Base-by-base conservation (phyloP, 2,329 filamentous ascomycete species). In the Talaromyces sp. region DNA sequence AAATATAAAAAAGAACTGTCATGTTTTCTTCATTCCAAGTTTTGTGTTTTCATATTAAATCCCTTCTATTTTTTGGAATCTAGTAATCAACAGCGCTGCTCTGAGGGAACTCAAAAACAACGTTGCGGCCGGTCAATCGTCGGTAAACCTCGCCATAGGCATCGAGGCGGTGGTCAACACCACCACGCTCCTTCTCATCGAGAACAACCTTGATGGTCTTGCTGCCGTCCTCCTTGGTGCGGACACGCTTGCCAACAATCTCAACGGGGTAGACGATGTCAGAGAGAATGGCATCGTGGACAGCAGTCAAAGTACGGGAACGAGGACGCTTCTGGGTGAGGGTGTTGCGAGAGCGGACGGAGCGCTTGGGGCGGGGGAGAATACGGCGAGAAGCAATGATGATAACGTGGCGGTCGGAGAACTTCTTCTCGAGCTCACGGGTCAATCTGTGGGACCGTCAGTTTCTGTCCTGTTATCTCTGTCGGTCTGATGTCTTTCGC, bases 351-450 rank as follows among this genome's bases (percentile, higher is more conserved):
- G 90, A 92, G 86, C 93, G 93, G 87, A 90, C 92, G 82, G 93
- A 97, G 82, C 94, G 93, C 92, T 97, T 97, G 82, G 95, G 95
- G 83, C 93, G 93, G 82, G 95, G 94, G 70, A 99, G 88, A 79
- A 99, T 99, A 84, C 95, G 95, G 88, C 95, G 95, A 79, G 94
- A 96, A 76, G 95, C 95, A 77, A 99, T 90, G 89, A 99, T 93
- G 82, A 99, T 87, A 82, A 99, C 95, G 84, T 99, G 95, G 84
- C 95, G 95, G 88, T 99, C 95, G 72, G 95, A 98, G 92, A 99
- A 99, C 88, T 99, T 99, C 93, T 99, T 99, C 91, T 99, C 95
- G 81, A 99, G 93, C 88, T 99, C 95, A 85, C 95, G 95, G 84
- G 95, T 99, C 81, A 99, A 90, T 81, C 94, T 98, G 65, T 22